Percentiles rank a stretch among this genome's conserved stretches.
Evolutionary conservation across 352 stramenopile genomes (phyloP).

Genomic region (Thalassiosira hispida): DNA sequence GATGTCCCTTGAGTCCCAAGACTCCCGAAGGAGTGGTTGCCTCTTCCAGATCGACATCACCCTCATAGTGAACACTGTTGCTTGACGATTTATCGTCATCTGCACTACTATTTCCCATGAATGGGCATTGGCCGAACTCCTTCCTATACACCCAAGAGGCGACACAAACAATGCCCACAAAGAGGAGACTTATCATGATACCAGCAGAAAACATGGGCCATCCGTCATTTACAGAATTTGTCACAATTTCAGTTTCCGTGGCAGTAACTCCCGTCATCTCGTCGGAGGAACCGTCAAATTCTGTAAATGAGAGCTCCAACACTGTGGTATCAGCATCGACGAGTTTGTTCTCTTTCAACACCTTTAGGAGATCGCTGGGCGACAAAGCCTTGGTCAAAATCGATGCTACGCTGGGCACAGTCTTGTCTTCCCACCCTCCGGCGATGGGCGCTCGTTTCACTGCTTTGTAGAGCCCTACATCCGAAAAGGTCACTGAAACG

Average conservation of each 20-base stretch:
- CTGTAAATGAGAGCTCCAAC: constrained; percentile 25
- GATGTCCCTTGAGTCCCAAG: constrained; percentile 38
- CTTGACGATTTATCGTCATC: constrained; percentile 1
- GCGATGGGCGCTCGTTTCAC: constrained; percentile 5
- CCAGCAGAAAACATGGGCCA: constrained; percentile 43
- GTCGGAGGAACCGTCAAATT: constrained; percentile 25
- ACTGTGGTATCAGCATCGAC: constrained; percentile 1
- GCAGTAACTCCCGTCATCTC: constrained; percentile 16
- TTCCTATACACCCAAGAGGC: constrained; percentile 23
- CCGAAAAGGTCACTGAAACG: constrained; percentile 45
- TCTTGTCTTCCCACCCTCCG: constrained; percentile 15
- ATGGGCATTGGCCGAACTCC: constrained; percentile 12
- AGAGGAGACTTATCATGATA: constrained; percentile 22
- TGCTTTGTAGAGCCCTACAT: constrained; percentile 21
- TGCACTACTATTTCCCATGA: background rate
- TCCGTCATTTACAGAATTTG: constrained; percentile 11
- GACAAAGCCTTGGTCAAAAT: constrained; percentile 15
- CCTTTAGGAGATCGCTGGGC: constrained; percentile 9
- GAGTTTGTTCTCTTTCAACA: constrained; percentile 16
- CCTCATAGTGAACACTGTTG: constrained; percentile 33
- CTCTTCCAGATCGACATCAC: constrained; percentile 24
- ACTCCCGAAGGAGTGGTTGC: constrained; percentile 32
- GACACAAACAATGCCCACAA: constrained; percentile 13
- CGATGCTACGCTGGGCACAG: constrained; percentile 13
- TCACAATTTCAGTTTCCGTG: constrained; percentile 31